phyloP scores from a whole-genome alignment of 345 rosid genomes.

The Salix dunnii region DNA sequence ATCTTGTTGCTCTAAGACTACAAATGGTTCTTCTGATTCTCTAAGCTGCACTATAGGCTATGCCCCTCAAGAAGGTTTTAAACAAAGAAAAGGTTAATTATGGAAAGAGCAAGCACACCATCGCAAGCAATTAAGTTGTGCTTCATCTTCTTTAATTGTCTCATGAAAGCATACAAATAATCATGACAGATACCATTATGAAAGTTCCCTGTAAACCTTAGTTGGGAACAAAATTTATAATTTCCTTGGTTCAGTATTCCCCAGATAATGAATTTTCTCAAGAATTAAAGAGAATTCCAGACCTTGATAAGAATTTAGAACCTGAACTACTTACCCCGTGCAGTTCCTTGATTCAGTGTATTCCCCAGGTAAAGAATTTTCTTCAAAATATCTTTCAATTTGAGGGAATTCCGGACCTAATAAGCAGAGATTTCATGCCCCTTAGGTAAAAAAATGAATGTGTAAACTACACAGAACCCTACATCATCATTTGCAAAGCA shows the following conservation, averaged over 20 bases:
- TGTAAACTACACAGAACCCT: slow-evolving; percentile 13
- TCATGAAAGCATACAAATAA: background rate
- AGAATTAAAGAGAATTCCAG: slow-evolving; percentile 70
- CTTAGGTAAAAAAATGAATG: slow-evolving; percentile 12
- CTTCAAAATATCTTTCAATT: slow-evolving; percentile 93
- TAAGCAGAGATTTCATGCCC: slow-evolving; percentile 9
- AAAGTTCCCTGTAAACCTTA: background rate
- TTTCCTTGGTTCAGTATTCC: slow-evolving; percentile 92
- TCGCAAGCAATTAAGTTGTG: background rate
- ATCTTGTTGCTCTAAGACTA: background rate
- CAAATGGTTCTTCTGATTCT: background rate
- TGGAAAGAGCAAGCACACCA: background rate
- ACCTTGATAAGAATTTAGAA: slow-evolving; percentile 39
- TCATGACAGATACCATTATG: background rate
- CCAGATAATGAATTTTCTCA: slow-evolving; percentile 84
- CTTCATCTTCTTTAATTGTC: background rate
- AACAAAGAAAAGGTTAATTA: background rate
- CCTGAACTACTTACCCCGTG: slow-evolving; percentile 64
- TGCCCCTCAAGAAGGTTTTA: background rate
- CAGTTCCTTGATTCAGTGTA: slow-evolving; percentile 94
- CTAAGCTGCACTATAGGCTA: background rate
- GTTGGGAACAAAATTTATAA: background rate
- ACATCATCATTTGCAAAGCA: slow-evolving; percentile 13
- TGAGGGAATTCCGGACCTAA: slow-evolving; percentile 79
- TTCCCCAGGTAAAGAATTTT: slow-evolving; percentile 88